Evolutionary conservation across 73 alveolate species (phyloP).

Genomic region (Effrenium voratum): DNA sequence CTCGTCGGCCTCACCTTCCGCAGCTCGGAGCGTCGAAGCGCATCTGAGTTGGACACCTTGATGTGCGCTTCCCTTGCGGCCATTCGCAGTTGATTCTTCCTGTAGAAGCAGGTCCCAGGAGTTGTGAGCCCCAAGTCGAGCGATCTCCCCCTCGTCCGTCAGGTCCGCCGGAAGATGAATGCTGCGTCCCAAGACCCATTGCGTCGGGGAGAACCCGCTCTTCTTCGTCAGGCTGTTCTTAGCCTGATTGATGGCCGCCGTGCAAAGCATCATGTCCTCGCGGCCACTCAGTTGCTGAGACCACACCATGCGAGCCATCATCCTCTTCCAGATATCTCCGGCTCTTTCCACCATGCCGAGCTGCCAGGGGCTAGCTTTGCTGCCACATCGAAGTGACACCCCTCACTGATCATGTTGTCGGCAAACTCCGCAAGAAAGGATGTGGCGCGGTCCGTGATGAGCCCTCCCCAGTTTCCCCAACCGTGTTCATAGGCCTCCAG

Average conservation of each 20-base stretch:
- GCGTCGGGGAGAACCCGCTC: neutral
- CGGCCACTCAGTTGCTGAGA: neutral
- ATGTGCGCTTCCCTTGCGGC: neutral
- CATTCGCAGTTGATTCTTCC: neutral
- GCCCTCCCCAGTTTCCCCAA: slow-evolving; percentile 21
- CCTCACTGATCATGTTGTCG: neutral
- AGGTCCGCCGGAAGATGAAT: slow-evolving; percentile 6
- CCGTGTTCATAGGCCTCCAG: neutral
- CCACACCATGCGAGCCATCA: neutral
- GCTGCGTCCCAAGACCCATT: slow-evolving; percentile 24
- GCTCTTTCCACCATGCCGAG: neutral
- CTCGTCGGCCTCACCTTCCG: neutral
- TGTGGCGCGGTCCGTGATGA: slow-evolving; percentile 17
- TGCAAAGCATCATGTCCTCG: neutral
- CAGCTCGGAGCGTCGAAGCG: neutral
- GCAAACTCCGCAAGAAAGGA: neutral
- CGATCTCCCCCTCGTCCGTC: neutral
- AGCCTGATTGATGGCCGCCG: neutral
- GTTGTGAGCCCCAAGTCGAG: neutral
- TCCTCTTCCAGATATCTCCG: slow-evolving; percentile 1
- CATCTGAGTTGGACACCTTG: slow-evolving; percentile 1
- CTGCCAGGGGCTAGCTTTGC: slow-evolving; percentile 41
- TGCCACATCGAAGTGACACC: neutral
- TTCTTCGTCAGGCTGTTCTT: neutral
- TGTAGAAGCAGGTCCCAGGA: neutral